phyloP scores from a whole-genome alignment of 331 rosid genomes.

The Erythrophleum ivorense region DNA sequence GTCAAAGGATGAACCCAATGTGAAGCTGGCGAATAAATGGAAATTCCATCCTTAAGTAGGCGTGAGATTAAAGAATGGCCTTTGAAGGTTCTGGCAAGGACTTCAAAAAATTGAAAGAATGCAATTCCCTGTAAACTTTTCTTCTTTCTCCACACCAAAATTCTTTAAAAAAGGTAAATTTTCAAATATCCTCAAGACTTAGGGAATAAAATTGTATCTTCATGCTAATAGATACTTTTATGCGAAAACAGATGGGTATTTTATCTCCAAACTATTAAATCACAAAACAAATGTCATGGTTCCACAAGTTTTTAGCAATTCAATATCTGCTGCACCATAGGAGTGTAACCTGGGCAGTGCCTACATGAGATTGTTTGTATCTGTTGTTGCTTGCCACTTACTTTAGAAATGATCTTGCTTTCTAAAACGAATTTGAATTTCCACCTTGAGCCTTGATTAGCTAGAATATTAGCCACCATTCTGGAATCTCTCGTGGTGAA shows the following conservation, averaged over 20 bases:
- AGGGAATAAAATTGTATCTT: slow-evolving; percentile 2
- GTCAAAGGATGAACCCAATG: too few species aligned
- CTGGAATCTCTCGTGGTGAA: too few species aligned
- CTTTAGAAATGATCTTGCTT: background rate
- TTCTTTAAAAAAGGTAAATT: background rate
- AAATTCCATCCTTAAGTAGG: background rate
- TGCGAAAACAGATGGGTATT: background rate
- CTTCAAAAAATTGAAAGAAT: slow-evolving; percentile 10
- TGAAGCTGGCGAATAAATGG: too few species aligned
- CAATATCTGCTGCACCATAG: background rate
- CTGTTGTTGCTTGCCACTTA: too few species aligned
- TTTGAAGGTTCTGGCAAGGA: slow-evolving; percentile 7
- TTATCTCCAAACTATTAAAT: background rate
- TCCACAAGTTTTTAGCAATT: background rate
- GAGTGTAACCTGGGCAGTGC: background rate
- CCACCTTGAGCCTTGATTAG: background rate
- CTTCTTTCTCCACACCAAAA: background rate
- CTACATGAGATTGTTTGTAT: too few species aligned
- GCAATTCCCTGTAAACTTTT: background rate
- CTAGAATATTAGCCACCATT: background rate
- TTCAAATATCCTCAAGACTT: background rate
- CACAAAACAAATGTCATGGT: background rate
- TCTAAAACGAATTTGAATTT: too few species aligned
- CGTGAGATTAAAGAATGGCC: background rate
- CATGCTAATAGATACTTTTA: background rate